Evolutionary conservation across 2,329 filamentous ascomycete species (phyloP), one percentile per base, ranked within the genome.

Genomic region (Botrytis porri): DNA sequence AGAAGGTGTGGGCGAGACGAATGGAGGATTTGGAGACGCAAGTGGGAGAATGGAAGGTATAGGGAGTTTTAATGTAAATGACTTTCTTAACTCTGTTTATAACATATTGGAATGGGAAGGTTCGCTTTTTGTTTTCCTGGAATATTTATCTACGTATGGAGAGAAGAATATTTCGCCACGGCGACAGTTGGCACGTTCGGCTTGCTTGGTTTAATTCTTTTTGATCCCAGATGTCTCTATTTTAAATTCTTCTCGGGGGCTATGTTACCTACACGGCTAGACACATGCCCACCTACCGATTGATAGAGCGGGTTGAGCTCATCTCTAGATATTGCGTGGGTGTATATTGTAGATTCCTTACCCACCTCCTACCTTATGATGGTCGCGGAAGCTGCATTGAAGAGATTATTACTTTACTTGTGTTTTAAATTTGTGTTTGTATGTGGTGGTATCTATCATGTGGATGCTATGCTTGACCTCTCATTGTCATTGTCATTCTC

Each of bases 61-160:
- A 54, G 48, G 64, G 35, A 57, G 45, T 67, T 54, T 41, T 54
- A 41, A 57, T 54, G 64, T 67, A 67, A 29, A 67, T 67, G 48
- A 67, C 25, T 67, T 57, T 67, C 35, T 57, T 67, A 54, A 29
- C 64, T 54, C 32, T 51, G 32, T 37, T 29, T 67, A 67, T 41
- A 65, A 57, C 22, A 57, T 12, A 67, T 20, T 25, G 32, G 57
- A 41, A 45, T 48, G 10, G 48, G 25, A 57, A 29, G 32, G 22
- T 18, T 37, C 20, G 41, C 51, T 29, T 57, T 29, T 57, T 62
- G n/a, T 57, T 62, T 29, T 62, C 39, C 60, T 62, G 60, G 60
- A 62, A 41, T 41, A 41, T 39, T 39, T 18, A 41, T 57, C n/a
- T 57, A 57, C 51, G 39, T 20, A 62, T 48, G 43, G 43, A 35